Percentiles rank a stretch among this genome's conserved stretches.
These are phyloP conservation scores for Coemansia sp. DNA, from an alignment of 192 early-diverging fungal species.

Conservation along the genomic window DNA sequence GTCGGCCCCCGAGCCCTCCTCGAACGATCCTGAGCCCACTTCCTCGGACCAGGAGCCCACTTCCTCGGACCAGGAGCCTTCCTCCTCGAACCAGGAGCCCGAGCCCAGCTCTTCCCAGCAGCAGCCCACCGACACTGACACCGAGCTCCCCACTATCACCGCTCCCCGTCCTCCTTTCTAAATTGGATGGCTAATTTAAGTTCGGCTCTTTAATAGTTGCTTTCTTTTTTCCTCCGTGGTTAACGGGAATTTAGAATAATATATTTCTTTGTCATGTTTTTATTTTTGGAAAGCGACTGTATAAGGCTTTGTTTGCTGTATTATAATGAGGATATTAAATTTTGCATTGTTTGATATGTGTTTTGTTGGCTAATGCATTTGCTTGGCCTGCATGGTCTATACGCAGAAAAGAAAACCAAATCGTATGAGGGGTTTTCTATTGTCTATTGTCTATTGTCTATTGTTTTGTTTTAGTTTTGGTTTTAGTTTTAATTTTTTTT, in stretches of 20 bases:
- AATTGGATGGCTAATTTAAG: neutral
- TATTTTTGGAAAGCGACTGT: too few relatives aligned
- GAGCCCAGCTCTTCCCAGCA: slow-evolving; percentile 3
- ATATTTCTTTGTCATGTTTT: neutral
- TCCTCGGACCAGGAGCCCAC: neutral
- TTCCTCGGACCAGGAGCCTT: neutral
- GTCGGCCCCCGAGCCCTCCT: too few relatives aligned
- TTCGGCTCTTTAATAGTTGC: neutral
- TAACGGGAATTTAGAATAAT: neutral
- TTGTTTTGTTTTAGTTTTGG: too few relatives aligned
- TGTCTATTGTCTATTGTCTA: neutral
- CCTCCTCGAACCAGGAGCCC: neutral
- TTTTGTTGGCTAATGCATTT: neutral
- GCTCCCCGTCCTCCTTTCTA: slow-evolving; percentile 5
- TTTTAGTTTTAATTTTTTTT: too few relatives aligned
- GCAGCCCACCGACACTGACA: neutral
- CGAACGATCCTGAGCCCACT: too few relatives aligned
- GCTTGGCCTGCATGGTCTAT: neutral
- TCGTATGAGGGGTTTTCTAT: too few relatives aligned
- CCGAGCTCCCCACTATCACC: slow-evolving; percentile 12
- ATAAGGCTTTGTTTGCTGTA: too few relatives aligned
- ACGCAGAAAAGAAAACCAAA: too few relatives aligned
- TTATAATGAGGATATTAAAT: too few relatives aligned
- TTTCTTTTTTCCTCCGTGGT: neutral
- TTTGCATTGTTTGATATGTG: neutral